phyloP scores from a whole-genome alignment of 2,329 filamentous ascomycete genomes.

The Dendryphion nanum region DNA sequence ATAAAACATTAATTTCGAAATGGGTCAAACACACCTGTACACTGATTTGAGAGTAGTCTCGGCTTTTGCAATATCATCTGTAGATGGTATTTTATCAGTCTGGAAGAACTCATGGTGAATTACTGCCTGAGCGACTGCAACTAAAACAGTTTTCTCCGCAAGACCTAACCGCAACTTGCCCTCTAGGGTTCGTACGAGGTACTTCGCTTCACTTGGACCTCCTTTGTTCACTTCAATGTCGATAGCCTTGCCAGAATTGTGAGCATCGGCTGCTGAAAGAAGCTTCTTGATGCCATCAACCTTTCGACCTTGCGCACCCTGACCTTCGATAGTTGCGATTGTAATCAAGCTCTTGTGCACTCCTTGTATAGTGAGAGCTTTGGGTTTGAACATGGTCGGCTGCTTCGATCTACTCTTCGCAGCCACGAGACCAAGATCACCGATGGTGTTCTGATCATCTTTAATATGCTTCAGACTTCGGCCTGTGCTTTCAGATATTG shows the following conservation, averaged over 20 bases:
- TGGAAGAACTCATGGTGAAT: constrained; percentile 77
- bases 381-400: constrained; percentile 97
- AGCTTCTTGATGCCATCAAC: constrained; percentile 95
- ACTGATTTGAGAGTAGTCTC: constrained; percentile 86
- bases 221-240: constrained; percentile 93
- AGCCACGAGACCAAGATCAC: constrained; percentile 89
- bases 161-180: constrained; percentile 90
- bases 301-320: constrained; percentile 85
- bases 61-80: constrained; percentile 76
- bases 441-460: constrained; percentile 92
- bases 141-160: constrained; percentile 87
- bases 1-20: no score
- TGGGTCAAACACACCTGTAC: constrained; percentile 75
- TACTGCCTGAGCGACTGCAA: constrained; percentile 85
- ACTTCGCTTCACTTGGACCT: constrained; percentile 92
- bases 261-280: constrained; percentile 82
- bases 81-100: constrained; percentile 66
- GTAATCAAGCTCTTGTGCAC: constrained; percentile 85
- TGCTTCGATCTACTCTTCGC: constrained; percentile 95
- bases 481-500: constrained; percentile 91
- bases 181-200: constrained; percentile 86
- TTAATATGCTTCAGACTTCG: constrained; percentile 88
- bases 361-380: constrained; percentile 78
- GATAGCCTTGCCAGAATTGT: constrained; percentile 61
- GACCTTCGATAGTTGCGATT: constrained; percentile 80